Conservation (phyloP, 2,329 filamentous ascomycete genomes). For the Paradendryphiella salina region DNA sequence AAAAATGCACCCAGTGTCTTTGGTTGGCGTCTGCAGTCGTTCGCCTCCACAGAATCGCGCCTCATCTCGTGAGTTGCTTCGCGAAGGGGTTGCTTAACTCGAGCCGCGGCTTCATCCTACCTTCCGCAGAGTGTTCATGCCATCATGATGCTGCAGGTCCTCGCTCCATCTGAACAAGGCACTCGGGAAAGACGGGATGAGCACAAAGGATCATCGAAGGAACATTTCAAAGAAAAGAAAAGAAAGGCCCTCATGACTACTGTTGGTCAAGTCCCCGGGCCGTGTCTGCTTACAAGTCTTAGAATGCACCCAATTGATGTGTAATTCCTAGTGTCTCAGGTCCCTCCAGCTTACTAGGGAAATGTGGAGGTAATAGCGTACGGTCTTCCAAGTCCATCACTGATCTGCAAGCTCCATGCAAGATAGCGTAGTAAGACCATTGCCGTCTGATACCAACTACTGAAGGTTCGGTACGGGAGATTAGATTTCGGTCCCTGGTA, state of each 20-base stretch:
- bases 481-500: background rate
- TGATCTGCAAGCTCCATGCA: background rate
- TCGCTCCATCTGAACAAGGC: background rate
- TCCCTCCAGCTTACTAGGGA: background rate
- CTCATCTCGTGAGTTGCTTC: background rate
- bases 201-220: background rate
- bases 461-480: background rate
- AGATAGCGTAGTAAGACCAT: background rate
- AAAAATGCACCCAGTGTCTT: no score
- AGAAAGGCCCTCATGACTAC: background rate
- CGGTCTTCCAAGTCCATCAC: background rate
- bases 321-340: background rate
- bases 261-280: no score
- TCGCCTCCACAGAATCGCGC: background rate
- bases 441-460: background rate
- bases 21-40: no score
- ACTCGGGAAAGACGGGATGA: background rate
- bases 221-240: background rate
- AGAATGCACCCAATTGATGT: background rate
- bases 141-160: background rate
- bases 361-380: background rate
- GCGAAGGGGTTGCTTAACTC: conserved; percentile 1
- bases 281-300: background rate
- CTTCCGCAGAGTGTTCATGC: background rate
- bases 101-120: background rate